Conservation (phyloP, 2,329 filamentous ascomycete genomes). For the Colletotrichum orchidophilum region DNA sequence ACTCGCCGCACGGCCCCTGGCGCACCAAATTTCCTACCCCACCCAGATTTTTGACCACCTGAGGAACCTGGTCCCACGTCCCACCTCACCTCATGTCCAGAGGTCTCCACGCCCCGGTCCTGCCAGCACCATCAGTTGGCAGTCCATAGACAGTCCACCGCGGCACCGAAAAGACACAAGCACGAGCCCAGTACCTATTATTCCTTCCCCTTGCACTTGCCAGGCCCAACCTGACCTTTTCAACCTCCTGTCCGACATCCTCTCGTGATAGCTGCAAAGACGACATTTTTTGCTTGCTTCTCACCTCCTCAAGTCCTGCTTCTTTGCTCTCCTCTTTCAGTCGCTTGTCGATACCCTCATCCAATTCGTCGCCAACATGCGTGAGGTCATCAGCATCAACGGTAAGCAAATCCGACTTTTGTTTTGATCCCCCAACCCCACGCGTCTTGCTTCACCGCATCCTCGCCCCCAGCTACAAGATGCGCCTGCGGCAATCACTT, state of each 20-base stretch:
- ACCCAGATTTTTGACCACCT: constrained; percentile 20
- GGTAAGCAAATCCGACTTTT: constrained; percentile 67
- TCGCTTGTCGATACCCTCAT: constrained; percentile 36
- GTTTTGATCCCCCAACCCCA: constrained; percentile 43
- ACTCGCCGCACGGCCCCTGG: constrained; percentile 31
- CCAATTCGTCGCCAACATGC: constrained; percentile 73
- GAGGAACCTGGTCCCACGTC: constrained; percentile 20
- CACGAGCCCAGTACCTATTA: constrained; percentile 31
- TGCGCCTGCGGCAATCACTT: constrained; percentile 34
- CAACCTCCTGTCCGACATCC: constrained; percentile 31
- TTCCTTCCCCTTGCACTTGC: constrained; percentile 29
- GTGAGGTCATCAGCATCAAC: constrained; percentile 99
- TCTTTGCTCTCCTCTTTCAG: constrained; percentile 29
- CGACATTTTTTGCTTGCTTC: constrained; percentile 24
- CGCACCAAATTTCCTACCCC: constrained; percentile 34
- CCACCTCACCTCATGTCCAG: constrained; percentile 1
- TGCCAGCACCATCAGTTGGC: constrained; percentile 5
- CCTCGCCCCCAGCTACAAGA: constrained; percentile 37
- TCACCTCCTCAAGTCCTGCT: constrained; percentile 15
- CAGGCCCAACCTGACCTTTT: constrained; percentile 28
- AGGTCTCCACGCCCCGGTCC: neutral
- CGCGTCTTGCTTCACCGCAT: constrained; percentile 57
- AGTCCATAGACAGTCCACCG: neutral
- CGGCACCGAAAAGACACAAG: constrained; percentile 18
- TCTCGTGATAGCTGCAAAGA: constrained; percentile 33